Conservation (phyloP, 1,139 yeast species). For the Geotrichum bryndzae region DNA sequence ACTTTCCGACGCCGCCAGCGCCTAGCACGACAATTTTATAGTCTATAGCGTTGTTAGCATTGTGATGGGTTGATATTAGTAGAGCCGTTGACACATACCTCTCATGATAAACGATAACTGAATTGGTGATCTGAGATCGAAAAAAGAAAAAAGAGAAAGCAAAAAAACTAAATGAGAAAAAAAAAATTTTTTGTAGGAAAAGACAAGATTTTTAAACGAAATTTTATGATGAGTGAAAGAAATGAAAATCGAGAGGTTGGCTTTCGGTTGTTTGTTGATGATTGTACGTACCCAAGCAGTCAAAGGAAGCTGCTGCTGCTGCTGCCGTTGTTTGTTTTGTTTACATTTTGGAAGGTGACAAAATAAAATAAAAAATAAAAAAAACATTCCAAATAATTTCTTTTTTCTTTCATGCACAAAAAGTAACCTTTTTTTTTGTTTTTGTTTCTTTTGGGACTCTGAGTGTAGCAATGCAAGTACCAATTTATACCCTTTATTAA, state of each 20-base stretch:
- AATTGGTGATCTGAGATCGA: neutral
- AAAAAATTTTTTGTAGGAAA: neutral
- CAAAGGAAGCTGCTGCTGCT: no score
- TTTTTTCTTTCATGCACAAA: neutral
- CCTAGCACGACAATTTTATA: conserved; percentile 92
- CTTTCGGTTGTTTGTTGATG: neutral
- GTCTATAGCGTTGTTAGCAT: conserved; percentile 22
- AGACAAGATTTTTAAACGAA: neutral
- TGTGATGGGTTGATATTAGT: neutral
- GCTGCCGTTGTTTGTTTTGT: neutral
- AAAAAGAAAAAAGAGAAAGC: neutral
- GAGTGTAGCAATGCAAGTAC: neutral
- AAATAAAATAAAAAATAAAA: neutral
- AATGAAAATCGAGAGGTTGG: neutral
- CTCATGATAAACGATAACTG: neutral
- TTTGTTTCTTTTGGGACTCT: neutral
- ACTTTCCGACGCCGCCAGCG: conserved; percentile 97
- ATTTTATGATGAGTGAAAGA: neutral
- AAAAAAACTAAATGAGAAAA: neutral
- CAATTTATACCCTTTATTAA: neutral
- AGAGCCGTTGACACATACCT: neutral
- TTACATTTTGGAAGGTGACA: neutral
- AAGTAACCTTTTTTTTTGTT: neutral
- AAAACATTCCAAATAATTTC: neutral
- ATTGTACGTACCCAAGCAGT: neutral